A percentile compares a stretch with the other conserved stretches of the same genome.
Conservation (phyloP, 1,139 yeast genomes). For the Saccharomycopsis hybrid region DNA sequence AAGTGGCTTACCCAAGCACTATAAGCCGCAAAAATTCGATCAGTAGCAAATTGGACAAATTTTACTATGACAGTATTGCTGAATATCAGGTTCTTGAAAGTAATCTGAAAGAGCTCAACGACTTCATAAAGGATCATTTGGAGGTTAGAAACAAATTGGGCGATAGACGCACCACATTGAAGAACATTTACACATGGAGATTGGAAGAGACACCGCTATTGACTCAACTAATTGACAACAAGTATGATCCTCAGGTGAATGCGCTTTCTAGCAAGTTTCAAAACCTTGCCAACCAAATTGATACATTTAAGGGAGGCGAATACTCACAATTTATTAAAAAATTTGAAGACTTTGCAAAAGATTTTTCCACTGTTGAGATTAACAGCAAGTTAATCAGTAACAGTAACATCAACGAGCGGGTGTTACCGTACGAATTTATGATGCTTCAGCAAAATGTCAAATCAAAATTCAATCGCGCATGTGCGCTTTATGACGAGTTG, state of each 20-base stretch:
- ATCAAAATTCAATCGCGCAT: constrained; percentile 1
- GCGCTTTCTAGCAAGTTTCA: neutral
- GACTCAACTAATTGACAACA: neutral
- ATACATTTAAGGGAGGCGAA: constrained; percentile 1
- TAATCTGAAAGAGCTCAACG: constrained; percentile 1
- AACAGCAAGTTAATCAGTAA: constrained; percentile 6
- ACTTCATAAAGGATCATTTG: constrained; percentile 17
- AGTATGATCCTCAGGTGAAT: neutral
- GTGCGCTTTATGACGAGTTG: constrained; percentile 4
- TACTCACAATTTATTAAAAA: neutral
- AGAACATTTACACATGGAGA: constrained; percentile 15
- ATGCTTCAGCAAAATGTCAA: constrained; percentile 7
- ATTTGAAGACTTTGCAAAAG: constrained; percentile 13
- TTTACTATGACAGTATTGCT: constrained; percentile 12
- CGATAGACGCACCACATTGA: neutral
- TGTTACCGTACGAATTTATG: constrained; percentile 13
- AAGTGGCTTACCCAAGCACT: constrained; percentile 5
- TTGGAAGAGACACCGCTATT: constrained; percentile 7
- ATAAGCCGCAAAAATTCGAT: neutral
- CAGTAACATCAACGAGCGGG: neutral
- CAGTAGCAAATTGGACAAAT: constrained; percentile 2
- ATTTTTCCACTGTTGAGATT: constrained; percentile 8
- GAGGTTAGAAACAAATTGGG: neutral
- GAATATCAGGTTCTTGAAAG: constrained; percentile 9
- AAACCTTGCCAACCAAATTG: neutral